Conservation (phyloP, 108 stramenopile genomes). For the Cyclotella baltica region DNA sequence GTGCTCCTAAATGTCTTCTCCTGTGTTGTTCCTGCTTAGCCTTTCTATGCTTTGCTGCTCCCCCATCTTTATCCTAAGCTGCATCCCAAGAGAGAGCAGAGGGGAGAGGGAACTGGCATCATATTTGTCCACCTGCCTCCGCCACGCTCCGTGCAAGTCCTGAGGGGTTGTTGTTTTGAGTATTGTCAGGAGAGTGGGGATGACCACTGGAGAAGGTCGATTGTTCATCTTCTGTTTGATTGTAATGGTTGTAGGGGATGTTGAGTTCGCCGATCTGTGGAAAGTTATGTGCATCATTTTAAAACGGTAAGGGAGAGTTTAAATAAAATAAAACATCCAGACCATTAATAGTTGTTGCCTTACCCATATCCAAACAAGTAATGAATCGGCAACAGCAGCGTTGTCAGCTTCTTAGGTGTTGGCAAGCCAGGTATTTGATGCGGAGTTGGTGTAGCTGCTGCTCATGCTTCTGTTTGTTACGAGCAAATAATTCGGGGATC, state of each 20-base stretch:
- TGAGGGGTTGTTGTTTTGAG: slow-evolving; percentile 21
- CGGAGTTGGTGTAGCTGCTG: too few species aligned
- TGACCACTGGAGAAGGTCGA: slow-evolving; percentile 51
- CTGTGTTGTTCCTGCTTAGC: slow-evolving; percentile 57
- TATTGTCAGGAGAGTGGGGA: slow-evolving; percentile 61
- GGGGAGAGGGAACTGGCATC: slow-evolving; percentile 54
- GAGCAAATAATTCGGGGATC: too few species aligned
- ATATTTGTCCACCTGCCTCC: slow-evolving; percentile 68
- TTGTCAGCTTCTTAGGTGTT: too few species aligned
- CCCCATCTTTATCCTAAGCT: slow-evolving; percentile 50
- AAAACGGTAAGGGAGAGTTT: not conserved
- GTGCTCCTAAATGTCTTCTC: slow-evolving; percentile 67
- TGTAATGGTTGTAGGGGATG: slow-evolving; percentile 84
- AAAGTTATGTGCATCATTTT: not conserved
- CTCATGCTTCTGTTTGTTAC: too few species aligned
- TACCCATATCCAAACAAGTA: too few species aligned
- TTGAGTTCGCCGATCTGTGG: slow-evolving; percentile 87
- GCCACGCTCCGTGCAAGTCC: slow-evolving; percentile 61
- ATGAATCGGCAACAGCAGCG: too few species aligned
- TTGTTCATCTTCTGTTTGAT: slow-evolving; percentile 70
- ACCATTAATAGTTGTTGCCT: too few species aligned
- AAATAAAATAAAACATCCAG: too few species aligned
- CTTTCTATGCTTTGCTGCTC: not conserved
- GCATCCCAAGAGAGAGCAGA: slow-evolving; percentile 32
- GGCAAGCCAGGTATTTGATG: too few species aligned